Evolutionary conservation across 129 eudicot genomes (phyloP).

Genomic region (Sambucus nigra): DNA sequence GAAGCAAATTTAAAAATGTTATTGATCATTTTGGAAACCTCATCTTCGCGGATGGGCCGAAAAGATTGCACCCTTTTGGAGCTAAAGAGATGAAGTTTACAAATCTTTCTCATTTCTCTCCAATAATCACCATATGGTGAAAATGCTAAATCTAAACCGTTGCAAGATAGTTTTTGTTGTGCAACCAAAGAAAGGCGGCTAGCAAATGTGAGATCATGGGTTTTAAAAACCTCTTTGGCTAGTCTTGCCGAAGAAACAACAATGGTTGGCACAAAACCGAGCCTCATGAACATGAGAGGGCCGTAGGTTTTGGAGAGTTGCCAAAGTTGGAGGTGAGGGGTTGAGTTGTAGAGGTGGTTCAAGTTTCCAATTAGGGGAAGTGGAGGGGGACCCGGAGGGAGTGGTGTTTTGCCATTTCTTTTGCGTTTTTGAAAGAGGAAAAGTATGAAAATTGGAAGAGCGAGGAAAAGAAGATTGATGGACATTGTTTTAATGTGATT

Average conservation of each 20-base stretch:
- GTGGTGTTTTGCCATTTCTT: background rate
- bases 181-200: conserved; percentile 16
- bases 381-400: background rate
- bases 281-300: conserved; percentile 16
- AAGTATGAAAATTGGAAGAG: background rate
- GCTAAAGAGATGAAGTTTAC: conserved; percentile 18
- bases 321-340: background rate
- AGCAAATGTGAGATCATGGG: conserved; percentile 19
- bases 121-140: conserved; percentile 19
- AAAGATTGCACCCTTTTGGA: conserved; percentile 20
- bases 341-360: background rate
- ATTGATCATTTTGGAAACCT: conserved; percentile 11
- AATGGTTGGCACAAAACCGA: conserved; percentile 18
- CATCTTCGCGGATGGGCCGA: too few species aligned
- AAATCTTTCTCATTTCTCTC: conserved; percentile 23
- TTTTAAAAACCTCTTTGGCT: conserved; percentile 25
- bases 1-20: conserved; percentile 12
- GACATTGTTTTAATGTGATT: too few species aligned
- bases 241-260: conserved; percentile 23
- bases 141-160: conserved; percentile 12
- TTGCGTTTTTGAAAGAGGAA: background rate
- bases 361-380: background rate
- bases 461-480: background rate
- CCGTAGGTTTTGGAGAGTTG: conserved; percentile 24
- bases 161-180: conserved; percentile 12